Percentiles rank a stretch among this genome's conserved stretches.
Evolutionary conservation across 352 stramenopile genomes (phyloP).

Genomic region (Albugo candida): DNA sequence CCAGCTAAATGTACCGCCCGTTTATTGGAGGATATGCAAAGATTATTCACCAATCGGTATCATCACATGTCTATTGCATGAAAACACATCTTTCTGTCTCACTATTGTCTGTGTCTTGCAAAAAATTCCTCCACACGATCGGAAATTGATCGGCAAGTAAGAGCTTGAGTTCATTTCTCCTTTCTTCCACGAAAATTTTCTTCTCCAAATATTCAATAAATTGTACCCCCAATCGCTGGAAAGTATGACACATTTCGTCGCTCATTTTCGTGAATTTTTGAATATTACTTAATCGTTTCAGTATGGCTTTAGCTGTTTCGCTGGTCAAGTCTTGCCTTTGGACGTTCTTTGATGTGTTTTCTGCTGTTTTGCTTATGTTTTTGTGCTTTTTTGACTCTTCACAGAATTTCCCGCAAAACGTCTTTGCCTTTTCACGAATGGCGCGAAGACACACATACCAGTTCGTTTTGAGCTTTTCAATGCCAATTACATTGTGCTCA

Average conservation of each 20-base stretch:
- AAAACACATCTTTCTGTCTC: too few species aligned
- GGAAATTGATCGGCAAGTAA: slow-evolving; percentile 48
- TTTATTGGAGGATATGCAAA: too few species aligned
- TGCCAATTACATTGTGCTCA: slow-evolving; percentile 37
- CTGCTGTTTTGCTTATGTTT: slow-evolving; percentile 7
- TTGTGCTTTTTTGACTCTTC: not conserved
- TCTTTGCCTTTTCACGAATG: slow-evolving; percentile 71
- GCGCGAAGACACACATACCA: slow-evolving; percentile 75
- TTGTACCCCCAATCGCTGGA: slow-evolving; percentile 24
- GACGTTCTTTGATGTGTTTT: slow-evolving; percentile 9
- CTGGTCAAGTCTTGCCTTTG: slow-evolving; percentile 10
- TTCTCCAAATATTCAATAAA: slow-evolving; percentile 42
- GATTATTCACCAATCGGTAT: too few species aligned
- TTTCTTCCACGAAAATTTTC: slow-evolving; percentile 12
- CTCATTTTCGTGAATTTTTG: slow-evolving; percentile 28
- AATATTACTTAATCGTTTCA: slow-evolving; percentile 37
- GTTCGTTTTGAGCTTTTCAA: slow-evolving; percentile 71
- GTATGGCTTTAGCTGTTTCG: slow-evolving; percentile 8
- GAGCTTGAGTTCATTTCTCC: slow-evolving; percentile 18
- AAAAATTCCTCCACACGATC: slow-evolving; percentile 47
- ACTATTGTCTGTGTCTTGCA: slow-evolving; percentile 14
- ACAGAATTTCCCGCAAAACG: slow-evolving; percentile 18
- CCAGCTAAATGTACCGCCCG: too few species aligned
- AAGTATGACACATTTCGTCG: slow-evolving; percentile 15
- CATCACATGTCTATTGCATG: too few species aligned